Conservation (phyloP, 2,329 filamentous ascomycete genomes). For the Apiospora sp. region DNA sequence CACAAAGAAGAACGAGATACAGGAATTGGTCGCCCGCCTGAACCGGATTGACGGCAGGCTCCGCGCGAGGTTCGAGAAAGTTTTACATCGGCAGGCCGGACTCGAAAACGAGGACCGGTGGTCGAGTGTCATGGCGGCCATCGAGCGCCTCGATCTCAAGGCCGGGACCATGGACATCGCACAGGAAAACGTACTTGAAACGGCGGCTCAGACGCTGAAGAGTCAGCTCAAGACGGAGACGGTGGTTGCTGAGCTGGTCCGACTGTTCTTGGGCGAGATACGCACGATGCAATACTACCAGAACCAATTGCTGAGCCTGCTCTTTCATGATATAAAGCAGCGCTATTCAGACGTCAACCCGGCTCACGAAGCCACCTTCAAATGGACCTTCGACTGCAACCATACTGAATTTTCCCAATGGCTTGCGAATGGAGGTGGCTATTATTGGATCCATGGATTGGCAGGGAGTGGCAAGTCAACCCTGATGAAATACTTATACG, state of each 20-base stretch:
- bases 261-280: neutral
- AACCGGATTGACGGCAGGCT: neutral
- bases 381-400: neutral
- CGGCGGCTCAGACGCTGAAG: neutral
- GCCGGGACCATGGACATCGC: neutral
- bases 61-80: neutral
- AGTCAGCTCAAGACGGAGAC: neutral
- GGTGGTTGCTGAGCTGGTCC: neutral
- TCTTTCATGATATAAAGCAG: neutral
- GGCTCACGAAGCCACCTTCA: neutral
- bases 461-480: neutral
- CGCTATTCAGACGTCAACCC: neutral
- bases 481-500: neutral
- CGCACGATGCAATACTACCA: neutral
- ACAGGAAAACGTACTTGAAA: neutral
- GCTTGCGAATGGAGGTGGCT: neutral
- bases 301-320: neutral
- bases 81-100: neutral
- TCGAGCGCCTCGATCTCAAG: neutral
- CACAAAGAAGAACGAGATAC: neutral
- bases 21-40: neutral
- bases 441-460: neutral
- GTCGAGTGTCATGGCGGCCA: neutral
- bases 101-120: neutral
- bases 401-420: neutral